Base-by-base conservation (phyloP, 2,329 filamentous ascomycete genomes). In the Aspergillus carbonarius region DNA sequence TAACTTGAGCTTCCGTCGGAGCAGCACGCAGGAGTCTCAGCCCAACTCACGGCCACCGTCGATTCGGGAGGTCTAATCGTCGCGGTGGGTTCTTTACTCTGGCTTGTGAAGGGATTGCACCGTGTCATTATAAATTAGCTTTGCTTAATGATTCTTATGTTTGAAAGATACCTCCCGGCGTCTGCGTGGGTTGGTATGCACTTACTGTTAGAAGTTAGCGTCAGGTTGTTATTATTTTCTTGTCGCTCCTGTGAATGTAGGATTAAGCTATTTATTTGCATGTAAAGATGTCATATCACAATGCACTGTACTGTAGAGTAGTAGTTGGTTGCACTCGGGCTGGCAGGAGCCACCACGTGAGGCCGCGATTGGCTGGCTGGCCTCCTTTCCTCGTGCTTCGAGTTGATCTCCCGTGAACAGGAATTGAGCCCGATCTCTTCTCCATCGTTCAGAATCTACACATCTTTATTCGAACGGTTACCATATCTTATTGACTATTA, bases 1-100 rank as follows among this genome's bases (percentile, higher is more conserved):
- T 6, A 89, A 88, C 58, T 85, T 95, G 62, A 92, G 91, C 70
- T 78, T 96, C 46, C 69, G 77, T 18, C 70, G 69, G 25, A 70
- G 65, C 25, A 73, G 65, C 57, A 69, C 68, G 8, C 74, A 74
- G 50, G 75, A 74, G 20, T 64, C 69, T 1, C 65, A 72, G 27
- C 67, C 59, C 50, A 68, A 61, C 44, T 66, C 71, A 15, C 57
- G 64, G n/a, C 60, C 71, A 17, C 65, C 71, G 20, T 76, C 69
- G 32, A 64, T 74, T 48, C 66, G 75, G 37, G 76, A 77, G 55
- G 73, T 77, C 47, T 78, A 48, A 40, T 1, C 13, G 2, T 34
- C 8, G 20, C 23, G 50, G 10, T 50, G 23, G 23, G 17, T 13
- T 40, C 37, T 18, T n/a, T n/a, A 4, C 8, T n/a, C 49, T 37